A percentile compares a stretch with the other conserved stretches of the same genome.
These are phyloP conservation scores for Hypomyces perniciosus DNA, from an alignment of 2,329 filamentous ascomycete genomes.

Conservation along the genomic window DNA sequence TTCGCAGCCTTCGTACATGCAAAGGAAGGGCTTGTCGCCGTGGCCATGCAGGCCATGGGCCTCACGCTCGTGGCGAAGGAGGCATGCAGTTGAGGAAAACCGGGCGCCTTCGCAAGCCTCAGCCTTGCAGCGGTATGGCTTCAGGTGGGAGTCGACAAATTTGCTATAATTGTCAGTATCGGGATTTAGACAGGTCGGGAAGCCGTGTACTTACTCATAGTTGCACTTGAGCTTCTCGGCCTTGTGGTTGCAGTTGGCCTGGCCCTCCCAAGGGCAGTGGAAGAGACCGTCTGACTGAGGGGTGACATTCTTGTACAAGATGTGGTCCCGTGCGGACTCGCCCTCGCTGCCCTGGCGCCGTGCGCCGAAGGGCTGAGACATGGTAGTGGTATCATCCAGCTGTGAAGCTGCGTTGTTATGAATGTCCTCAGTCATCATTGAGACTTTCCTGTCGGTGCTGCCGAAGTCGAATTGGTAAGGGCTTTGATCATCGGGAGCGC, in stretches of 20 bases:
- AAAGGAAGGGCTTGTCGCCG: slow-evolving; percentile 86
- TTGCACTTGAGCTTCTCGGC: slow-evolving; percentile 97
- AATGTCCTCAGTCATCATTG: slow-evolving; percentile 24
- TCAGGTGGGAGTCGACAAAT: slow-evolving; percentile 93
- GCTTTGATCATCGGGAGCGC: slow-evolving; percentile 3
- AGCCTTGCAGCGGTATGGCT: slow-evolving; percentile 92
- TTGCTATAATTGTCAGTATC: slow-evolving; percentile 54
- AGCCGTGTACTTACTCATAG: slow-evolving; percentile 72
- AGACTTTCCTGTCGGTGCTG: slow-evolving; percentile 28
- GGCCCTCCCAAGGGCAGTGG: slow-evolving; percentile 82
- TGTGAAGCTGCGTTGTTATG: slow-evolving; percentile 19
- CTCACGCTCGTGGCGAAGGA: slow-evolving; percentile 91
- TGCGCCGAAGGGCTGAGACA: slow-evolving; percentile 34
- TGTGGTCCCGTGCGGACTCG: slow-evolving; percentile 59
- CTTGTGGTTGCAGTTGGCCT: slow-evolving; percentile 72
- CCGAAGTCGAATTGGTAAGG: slow-evolving; percentile 18
- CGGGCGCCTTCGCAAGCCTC: slow-evolving; percentile 75
- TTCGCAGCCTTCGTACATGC: slow-evolving; percentile 82
- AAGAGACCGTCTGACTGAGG: slow-evolving; percentile 72
- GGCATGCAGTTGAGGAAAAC: slow-evolving; percentile 92
- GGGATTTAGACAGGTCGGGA: background rate
- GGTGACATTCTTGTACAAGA: slow-evolving; percentile 61
- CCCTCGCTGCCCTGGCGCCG: slow-evolving; percentile 47
- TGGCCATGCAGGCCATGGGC: slow-evolving; percentile 94
- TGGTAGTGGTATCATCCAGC: slow-evolving; percentile 25